Evolutionary conservation across 371 early-diverging fungal genomes (phyloP).

Genomic region (Mucor saturninus): DNA sequence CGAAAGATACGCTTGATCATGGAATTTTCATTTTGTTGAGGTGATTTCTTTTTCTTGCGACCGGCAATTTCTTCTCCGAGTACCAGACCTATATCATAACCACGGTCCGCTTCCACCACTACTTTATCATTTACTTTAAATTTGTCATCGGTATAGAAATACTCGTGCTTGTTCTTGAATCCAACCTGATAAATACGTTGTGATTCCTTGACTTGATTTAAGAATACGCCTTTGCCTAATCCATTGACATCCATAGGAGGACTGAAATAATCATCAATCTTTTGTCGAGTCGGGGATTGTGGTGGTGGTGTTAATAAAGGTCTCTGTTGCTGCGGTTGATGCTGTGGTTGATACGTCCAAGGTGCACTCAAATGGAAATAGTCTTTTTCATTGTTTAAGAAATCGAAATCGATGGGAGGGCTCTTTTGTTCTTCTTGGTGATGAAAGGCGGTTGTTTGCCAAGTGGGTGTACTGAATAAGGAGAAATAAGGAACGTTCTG

Average conservation of each 20-base stretch:
- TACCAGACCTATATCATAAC: conserved; percentile 92
- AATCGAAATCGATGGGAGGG: background rate
- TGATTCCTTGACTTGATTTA: conserved; percentile 36
- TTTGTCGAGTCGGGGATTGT: conserved; percentile 2
- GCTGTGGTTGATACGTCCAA: background rate
- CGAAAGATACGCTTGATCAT: conserved; percentile 87
- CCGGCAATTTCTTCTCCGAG: conserved; percentile 50
- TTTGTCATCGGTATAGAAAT: conserved; percentile 61
- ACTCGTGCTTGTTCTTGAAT: conserved; percentile 84
- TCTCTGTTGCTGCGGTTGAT: background rate
- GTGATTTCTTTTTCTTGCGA: conserved; percentile 18
- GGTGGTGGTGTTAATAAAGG: conserved; percentile 11
- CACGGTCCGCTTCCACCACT: conserved; percentile 96
- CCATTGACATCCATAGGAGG: conserved; percentile 12
- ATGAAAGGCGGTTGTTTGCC: background rate
- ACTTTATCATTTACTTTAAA: conserved; percentile 66
- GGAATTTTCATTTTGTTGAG: conserved; percentile 6
- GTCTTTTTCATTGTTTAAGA: conserved; percentile 2
- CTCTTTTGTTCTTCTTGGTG: background rate
- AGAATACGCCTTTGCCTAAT: conserved; percentile 49
- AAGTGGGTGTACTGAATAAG: conserved; percentile 8
- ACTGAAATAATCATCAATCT: conserved; percentile 25
- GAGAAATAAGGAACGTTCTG: background rate
- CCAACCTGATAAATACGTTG: conserved; percentile 77
- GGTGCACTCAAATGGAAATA: conserved; percentile 19